Evolutionary conservation across 2,329 filamentous ascomycete genomes (phyloP), one percentile per base, ranked within the genome.

Genomic region (Mollisia scopiformis): DNA sequence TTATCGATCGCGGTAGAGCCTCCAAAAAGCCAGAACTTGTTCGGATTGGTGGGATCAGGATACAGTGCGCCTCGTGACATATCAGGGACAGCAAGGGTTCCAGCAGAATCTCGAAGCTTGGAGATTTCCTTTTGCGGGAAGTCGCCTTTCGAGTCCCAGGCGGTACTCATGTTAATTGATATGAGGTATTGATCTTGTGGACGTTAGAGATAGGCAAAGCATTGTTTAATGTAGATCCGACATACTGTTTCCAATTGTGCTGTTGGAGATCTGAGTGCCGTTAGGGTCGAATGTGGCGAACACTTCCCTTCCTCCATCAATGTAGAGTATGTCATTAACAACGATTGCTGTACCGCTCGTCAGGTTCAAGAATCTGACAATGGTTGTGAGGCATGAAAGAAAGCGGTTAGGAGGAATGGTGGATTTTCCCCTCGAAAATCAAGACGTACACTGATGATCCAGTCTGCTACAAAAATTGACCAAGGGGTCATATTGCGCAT

Each of bases 21-120:
- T 14, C 62, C 62, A 50, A 62, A 65, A 23, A 65, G 55, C 54
- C 62, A 65, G 21, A 65, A 55, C 27, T 58, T 55, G 13, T 35
- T 46, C 5, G 31, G 35, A 28, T 46, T 27, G 2, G 39, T 10
- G 1, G 51, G 28, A n/a, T 61, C 62, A n/a, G 57, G 59, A 35
- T 61, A 65, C 23, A 65, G 51, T 11, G 61, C 54, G 19, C 54
- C 62, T 2, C 25, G 60, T 35, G 10, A 60, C 41, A 52, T 35
- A 21, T 60, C 58, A 8, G 55, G 49, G n/a, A 58, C 58, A 4
- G 54, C 39, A 5, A 58, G 37, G 13, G 10, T 10, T 46, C 50
- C 35, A 3, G 55, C 50, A 1, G 31, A 47, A 37, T 57, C 55
- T 57, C 43, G 41, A 30, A 49, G 39, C 60, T 59, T 57, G 41